Evolutionary conservation across 2,329 filamentous ascomycete genomes (phyloP), one percentile per base, ranked within the genome.

Genomic region (Harringtonia aguacate): DNA sequence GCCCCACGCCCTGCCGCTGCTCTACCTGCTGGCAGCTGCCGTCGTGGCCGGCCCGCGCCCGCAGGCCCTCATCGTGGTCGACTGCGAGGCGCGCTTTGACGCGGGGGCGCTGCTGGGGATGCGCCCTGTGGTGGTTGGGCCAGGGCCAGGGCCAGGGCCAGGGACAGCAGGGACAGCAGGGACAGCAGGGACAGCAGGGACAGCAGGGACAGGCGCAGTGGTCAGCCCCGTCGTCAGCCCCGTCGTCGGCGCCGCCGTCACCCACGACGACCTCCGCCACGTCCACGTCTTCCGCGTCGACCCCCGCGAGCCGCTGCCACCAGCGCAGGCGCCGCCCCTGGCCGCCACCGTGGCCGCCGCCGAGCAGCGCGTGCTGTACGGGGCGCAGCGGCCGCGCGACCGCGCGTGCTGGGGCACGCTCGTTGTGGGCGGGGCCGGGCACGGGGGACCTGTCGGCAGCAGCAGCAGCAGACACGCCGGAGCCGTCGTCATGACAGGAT

Each of bases 401-500:
- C 65, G 75, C 4, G 64, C 68, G 47, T 76, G 69, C 67, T 79
- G 75, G 75, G 75, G 75, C n/a, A 75, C 71, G 2, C 52, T 79
- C 22, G 66, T 78, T 6, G 51, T 77, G 33, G 72, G 70, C 10
- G 65, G 65, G 1, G 50, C 56, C n/a, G 46, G 38, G 3, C 29
- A 27, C 6, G 37, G 24, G 58, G 58, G 6, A n/a, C 56, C 13
- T 13, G 21, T 17, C 21, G 4, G 17, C 13, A 7, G 57, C 54
- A 22, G 43, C 21, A 42, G 40, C 36, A 50, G 52, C 34, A 22
- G 13, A 36, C 69, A 68, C 10, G 29, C 22, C 8, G 28, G 36
- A 28, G 54, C 57, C 8, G 56, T 58, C 36, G 57, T 66, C 31
- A 60, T 56, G 22, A 59, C 63, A 1, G 66, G 63, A 1, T 64